These are phyloP conservation scores for Schwanniomyces etchellsii DNA, from an alignment of 1,139 yeast genomes.

Conservation along the genomic window DNA sequence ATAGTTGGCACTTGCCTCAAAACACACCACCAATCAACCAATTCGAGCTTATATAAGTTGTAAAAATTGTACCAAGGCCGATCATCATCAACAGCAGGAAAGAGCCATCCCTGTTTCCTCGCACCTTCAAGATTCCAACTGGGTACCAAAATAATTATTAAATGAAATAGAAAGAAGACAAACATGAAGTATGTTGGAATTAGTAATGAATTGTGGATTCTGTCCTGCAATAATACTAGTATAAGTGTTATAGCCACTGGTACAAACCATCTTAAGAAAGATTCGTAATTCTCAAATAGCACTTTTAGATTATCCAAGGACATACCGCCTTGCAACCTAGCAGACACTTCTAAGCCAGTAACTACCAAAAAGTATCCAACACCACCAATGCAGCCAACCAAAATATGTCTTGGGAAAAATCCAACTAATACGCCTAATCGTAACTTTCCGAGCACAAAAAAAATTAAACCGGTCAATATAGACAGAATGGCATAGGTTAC, in stretches of 20 bases:
- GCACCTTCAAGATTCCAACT: slow-evolving; percentile 55
- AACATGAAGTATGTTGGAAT: slow-evolving; percentile 77
- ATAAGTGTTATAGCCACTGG: slow-evolving; percentile 63
- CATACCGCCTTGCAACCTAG: slow-evolving; percentile 71
- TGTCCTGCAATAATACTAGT: slow-evolving; percentile 58
- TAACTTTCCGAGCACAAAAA: slow-evolving; percentile 70
- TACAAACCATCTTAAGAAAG: slow-evolving; percentile 62
- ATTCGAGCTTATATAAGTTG: slow-evolving; percentile 57
- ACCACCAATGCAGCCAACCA: slow-evolving; percentile 97
- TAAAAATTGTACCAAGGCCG: slow-evolving; percentile 92
- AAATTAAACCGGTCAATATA: slow-evolving; percentile 78
- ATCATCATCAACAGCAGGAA: slow-evolving; percentile 56
- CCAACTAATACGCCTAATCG: slow-evolving; percentile 83
- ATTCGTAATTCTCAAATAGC: slow-evolving; percentile 32
- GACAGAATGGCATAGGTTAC: slow-evolving; percentile 81
- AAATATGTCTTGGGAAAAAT: slow-evolving; percentile 90
- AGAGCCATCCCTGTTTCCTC: slow-evolving; percentile 80
- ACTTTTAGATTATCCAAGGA: slow-evolving; percentile 48
- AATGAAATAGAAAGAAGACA: slow-evolving; percentile 66
- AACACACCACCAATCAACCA: slow-evolving; percentile 71
- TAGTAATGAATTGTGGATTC: slow-evolving; percentile 65
- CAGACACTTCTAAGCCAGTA: slow-evolving; percentile 87
- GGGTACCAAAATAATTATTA: slow-evolving; percentile 61
- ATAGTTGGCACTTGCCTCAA: slow-evolving; percentile 77
- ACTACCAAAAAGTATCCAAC: slow-evolving; percentile 89